Base-by-base conservation (phyloP, 768 basidiomycete species). In the Lentinula aciculospora region DNA sequence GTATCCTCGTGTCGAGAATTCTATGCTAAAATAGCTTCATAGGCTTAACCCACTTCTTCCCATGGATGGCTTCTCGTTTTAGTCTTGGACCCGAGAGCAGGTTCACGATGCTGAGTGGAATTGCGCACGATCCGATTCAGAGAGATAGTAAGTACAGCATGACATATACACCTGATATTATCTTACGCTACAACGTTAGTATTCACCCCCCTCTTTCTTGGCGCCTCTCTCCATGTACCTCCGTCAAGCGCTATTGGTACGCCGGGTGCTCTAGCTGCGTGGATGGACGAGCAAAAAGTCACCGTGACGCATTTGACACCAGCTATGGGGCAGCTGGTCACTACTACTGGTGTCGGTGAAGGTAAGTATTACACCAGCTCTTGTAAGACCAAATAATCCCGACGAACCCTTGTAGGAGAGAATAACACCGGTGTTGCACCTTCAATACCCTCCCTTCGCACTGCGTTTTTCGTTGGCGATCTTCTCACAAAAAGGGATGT, bases 391-490 rank as follows among this genome's bases (percentile, higher is more conserved):
- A 10, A 27, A 12, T 46, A 12, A 23, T 7, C 21, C 25, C 4
- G 21, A 28, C 3, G 15, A 28, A 28, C 25, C 21, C 10, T 31
- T 34, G 10, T 25, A 53, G 51, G 51, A 6, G 51, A 53, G 12
- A 53, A 39, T 34, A 28, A 94, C 12, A 77, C 80, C 0, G 77
- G 79, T 65, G 79, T 79, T 3, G 92, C 94, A 0, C 87, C 90
- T 19, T 89, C 92, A 66, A 96, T 98, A 62, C 89, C 93, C 4
- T 83, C 88, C 6, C 85, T 99, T 21, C 75, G 72, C 36, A 93
- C 89, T 65, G 97, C 97, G 9, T 98, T 99, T 78, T 98, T 99
- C 68, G 97, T 99, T 45, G 97, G 97, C n/a, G 97, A 99, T 68
- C 86, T 98, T 42, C 85, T 99, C 56, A 98, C 97, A 60, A 99